phyloP scores from a whole-genome alignment of 106 monocot genomes.

The Amphibolis antarctica region DNA sequence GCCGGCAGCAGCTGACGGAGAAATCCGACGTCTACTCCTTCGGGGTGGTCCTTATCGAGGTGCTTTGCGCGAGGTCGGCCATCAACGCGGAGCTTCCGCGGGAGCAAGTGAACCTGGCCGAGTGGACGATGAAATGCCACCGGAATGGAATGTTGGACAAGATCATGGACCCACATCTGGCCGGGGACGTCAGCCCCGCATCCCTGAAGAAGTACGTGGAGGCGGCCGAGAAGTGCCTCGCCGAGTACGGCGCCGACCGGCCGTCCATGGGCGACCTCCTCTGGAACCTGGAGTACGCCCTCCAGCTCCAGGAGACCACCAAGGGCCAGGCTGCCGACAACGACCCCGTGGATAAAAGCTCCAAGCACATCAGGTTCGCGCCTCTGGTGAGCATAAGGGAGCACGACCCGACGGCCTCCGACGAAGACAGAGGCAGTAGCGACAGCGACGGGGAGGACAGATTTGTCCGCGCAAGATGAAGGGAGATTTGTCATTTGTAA shows the following conservation, averaged over 20 bases:
- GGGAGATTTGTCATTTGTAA: too few relatives aligned
- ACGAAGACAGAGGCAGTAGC: too few relatives aligned
- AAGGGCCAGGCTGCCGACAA: too few relatives aligned
- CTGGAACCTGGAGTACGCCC: conserved; percentile 16
- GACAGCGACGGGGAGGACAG: too few relatives aligned
- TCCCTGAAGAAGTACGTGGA: too few relatives aligned
- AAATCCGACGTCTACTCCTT: conserved; percentile 18
- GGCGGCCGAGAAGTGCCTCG: too few relatives aligned
- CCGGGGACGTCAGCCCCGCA: too few relatives aligned
- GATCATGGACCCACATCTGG: conserved; percentile 3
- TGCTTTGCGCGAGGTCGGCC: conserved; percentile 13
- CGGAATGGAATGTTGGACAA: conserved; percentile 10
- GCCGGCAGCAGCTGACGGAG: conserved; percentile 15
- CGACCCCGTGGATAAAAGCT: too few relatives aligned
- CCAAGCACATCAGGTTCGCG: too few relatives aligned
- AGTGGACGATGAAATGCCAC: conserved; percentile 11
- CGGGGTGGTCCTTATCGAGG: conserved; percentile 13
- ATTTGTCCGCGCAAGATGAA: too few relatives aligned
- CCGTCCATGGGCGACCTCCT: conserved; percentile 16
- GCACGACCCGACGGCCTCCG: too few relatives aligned
- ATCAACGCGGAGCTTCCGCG: conserved; percentile 8
- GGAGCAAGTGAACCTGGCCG: conserved; percentile 15
- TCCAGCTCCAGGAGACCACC: conserved; percentile 14
- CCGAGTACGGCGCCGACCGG: conserved; percentile 1
- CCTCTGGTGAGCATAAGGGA: too few relatives aligned